Base-by-base conservation (phyloP, 768 basidiomycete species). In the Leucocoprinus leucothites region DNA sequence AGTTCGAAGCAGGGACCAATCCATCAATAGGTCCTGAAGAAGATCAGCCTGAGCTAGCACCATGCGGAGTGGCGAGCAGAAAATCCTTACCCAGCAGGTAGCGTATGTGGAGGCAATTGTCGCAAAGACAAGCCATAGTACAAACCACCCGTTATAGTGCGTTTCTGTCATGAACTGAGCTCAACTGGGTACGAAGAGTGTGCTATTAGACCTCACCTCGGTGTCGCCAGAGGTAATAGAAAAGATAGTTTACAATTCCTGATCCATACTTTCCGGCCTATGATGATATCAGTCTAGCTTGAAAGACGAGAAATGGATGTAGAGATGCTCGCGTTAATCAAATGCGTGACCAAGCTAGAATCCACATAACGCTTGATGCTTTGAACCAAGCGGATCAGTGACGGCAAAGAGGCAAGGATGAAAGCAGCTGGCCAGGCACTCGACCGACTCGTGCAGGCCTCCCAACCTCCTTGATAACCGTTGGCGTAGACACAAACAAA, bases 331-430 rank as follows among this genome's bases (percentile, higher is more conserved):
- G 91, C 95, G 65, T 99, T 99, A 64, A 98, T 81, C 41, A 98
- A 67, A 75, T 98, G 96, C 0, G 87, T 88, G 16, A 72, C 59
- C 36, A 87, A 67, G 35, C 74, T 74, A 1, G 93, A 91, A 64
- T 98, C 97, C 44, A 70, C 71, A 65, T 88, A 98, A 72, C 96
- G 94, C 59, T 87, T 87, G 48, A 97, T 60, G 65, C 89, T 91
- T 69, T 99, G 97, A 9, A 90, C 75, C 40, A 93, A 65, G 71
- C 97, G 95, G 31, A 84, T 76, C 1, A 89, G 50, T 18, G 91
- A 79, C 0, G 97, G 95, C 1, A 95, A 58, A 8, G 76, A 62
- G 4, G 81, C 79, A 6, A 92, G 71, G 2, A 82, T 56, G 58
- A 84, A 86, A 1, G 83, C 77, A 14, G 79, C 64, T 1, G 77